Base-by-base conservation (phyloP, 371 early-diverging fungal genomes). In the Syncephalastrum racemosum region DNA sequence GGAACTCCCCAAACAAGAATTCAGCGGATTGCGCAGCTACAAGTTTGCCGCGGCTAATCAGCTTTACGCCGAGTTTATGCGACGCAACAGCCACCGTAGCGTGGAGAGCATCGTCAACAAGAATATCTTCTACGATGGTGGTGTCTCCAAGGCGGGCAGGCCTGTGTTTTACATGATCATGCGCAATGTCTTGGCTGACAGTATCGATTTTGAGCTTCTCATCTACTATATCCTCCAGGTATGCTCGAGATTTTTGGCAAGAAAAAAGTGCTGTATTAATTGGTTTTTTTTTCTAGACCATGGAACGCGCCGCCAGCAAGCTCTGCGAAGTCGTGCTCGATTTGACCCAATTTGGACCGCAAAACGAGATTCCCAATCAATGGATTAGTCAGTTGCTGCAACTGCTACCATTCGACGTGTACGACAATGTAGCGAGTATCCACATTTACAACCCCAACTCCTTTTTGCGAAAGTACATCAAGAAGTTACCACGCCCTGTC, bases 121-220 rank as follows among this genome's bases (percentile, higher is more conserved):
- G 61, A 77, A 84, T 44, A 80, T 90, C 31, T 82, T 94, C 61
- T 95, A 91, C 54, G 90, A 90, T 59, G 90, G 88, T 15, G 92
- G 91, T 4, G 58, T 80, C 1, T 92, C 93, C 18, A 90, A 89
- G 60, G 88, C 83, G 24, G 79, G 84, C 10, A 77, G 89, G 50
- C 90, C 91, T 1, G 90, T 96, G 10, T 80, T 93, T 50, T 96
- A 95, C 69, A 88, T 86, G 63, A 90, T 96, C 52, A 77, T 88
- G 25, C 82, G 94, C 46, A 80, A 91, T 39, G 66, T 96, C 23
- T 73, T 83, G 54, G 75, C 88, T 42, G 90, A 93, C 36, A 80
- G 79, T 41, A 78, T 90, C 42, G 94, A 96, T 72, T 89, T 94
- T 73, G 93, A 95, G 25, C 64, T 91, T 15, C 68, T 94, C 36